Evolutionary conservation across 169 alveolate genomes (phyloP).

Genomic region (Haemoproteus tartakovskyi): DNA sequence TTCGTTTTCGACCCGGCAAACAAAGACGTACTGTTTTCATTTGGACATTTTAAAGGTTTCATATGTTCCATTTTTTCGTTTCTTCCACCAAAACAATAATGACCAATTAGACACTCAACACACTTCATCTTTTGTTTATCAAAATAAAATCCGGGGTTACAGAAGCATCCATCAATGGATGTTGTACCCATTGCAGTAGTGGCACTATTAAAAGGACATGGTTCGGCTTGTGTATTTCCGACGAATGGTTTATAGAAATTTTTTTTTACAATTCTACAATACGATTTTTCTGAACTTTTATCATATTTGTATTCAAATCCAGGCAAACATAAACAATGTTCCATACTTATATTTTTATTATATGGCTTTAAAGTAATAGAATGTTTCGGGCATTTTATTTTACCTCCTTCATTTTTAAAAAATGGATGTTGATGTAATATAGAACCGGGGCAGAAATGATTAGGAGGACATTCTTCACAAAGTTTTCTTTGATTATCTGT

Average conservation of each 20-base stretch:
- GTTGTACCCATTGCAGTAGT: constrained; percentile 55
- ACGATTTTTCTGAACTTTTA: constrained; percentile 37
- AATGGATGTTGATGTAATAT: constrained; percentile 9
- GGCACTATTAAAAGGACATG: constrained; percentile 73
- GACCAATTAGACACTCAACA: constrained; percentile 72
- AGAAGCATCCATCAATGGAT: constrained; percentile 19
- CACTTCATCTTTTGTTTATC: constrained; percentile 18
- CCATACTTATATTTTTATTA: constrained; percentile 57
- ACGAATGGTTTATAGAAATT: constrained; percentile 62
- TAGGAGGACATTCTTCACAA: constrained; percentile 70
- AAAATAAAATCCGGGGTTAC: constrained; percentile 47
- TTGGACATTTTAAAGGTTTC: constrained; percentile 65
- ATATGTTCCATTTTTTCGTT: constrained; percentile 16
- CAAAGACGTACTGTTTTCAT: constrained; percentile 63
- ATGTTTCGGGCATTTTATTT: constrained; percentile 58
- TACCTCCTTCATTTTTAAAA: constrained; percentile 53
- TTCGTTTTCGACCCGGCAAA: constrained; percentile 39
- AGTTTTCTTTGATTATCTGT: constrained; percentile 37
- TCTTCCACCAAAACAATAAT: constrained; percentile 73
- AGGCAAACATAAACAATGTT: constrained; percentile 69
- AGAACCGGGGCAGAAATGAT: constrained; percentile 75
- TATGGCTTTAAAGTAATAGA: constrained; percentile 68
- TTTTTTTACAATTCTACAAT: constrained; percentile 53
- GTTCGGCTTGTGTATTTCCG: constrained; percentile 58
- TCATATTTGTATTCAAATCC: constrained; percentile 66